Base-by-base conservation (phyloP, 495 filamentous ascomycete genomes). In the Talaromyces proteolyticus region DNA sequence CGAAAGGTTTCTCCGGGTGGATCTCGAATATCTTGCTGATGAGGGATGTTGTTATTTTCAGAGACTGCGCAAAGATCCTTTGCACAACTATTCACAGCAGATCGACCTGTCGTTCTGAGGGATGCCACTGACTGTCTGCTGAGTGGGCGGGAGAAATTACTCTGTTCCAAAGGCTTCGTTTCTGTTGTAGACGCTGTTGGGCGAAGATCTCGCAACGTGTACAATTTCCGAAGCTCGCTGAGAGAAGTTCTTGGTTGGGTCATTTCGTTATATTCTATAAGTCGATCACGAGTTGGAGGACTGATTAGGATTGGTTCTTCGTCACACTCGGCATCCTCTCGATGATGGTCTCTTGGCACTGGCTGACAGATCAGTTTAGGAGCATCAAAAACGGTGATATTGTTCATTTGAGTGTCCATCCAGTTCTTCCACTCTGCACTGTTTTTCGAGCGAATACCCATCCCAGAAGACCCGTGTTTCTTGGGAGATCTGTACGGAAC, bases 261-360 rank as follows among this genome's bases (percentile, higher is more conserved):
- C 19, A 19, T 70, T 58, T 4, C 61, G 64, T 67, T 64, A 10
- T 21, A 12, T 6, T 7, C n/a, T 4, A 19, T 3, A 5, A 21
- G 16, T 14, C 40, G n/a, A 16, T 14, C 40, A n/a, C 29, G 17
- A 39, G 16, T 41, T 22, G 17, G 24, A 37, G 26, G 18, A 7
- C 20, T 26, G 3, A 11, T 24, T 19, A 11, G 41, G 8, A 29
- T 7, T 6, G 40, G n/a, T 17, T 85, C 78, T 23, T 70, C 74
- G 22, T 73, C 59, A 41, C 80, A 81, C 42, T 87, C 81, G 1
- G 84, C 75, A 25, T 66, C 50, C 62, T 88, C 85, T 12, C 82
- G 69, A 44, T 82, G 56, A 59, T 88, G 85, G 0, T 76, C 69
- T 59, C 44, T 73, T 60, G 0, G 53, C 22, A 4, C 44, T 50